Evolutionary conservation across 176 grass and related monocot genomes (phyloP).

Genomic region (Triticum turgidum): DNA sequence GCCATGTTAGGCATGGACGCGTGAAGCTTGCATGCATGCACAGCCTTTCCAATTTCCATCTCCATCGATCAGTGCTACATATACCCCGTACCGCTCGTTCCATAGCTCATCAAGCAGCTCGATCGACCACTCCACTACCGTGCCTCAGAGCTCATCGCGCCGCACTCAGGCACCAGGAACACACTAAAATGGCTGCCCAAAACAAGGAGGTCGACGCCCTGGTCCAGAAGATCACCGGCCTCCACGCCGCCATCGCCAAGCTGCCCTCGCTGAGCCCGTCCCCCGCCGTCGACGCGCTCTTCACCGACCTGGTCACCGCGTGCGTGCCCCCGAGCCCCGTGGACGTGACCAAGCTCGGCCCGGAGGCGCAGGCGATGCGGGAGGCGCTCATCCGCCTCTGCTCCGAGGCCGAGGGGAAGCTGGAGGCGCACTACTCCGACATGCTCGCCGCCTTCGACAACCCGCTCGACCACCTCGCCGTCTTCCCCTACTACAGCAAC

Average conservation of each 20-base stretch:
- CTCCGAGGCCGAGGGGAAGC: conserved; percentile 57
- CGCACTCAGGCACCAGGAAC: not conserved
- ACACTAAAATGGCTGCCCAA: conserved; percentile 30
- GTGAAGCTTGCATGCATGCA: not conserved
- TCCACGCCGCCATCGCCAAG: conserved; percentile 49
- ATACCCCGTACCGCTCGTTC: not conserved
- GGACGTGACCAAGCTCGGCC: conserved; percentile 53
- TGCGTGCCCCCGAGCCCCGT: conserved; percentile 60
- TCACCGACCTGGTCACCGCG: conserved; percentile 56
- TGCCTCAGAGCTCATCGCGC: not conserved
- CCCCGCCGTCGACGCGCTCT: conserved; percentile 49
- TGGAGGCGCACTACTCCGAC: conserved; percentile 76
- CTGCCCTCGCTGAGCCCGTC: conserved; percentile 55
- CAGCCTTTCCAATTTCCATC: not conserved
- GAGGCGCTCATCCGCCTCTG: conserved; percentile 58
- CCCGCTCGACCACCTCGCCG: conserved; percentile 56
- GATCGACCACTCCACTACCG: not conserved
- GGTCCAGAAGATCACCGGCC: conserved; percentile 44
- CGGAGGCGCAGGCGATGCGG: conserved; percentile 45
- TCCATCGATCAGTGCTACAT: not conserved
- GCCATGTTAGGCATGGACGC: not conserved
- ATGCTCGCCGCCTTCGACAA: conserved; percentile 55
- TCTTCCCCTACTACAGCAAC: conserved; percentile 8
- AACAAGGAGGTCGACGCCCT: conserved; percentile 42
- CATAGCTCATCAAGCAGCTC: conserved; percentile 8